phyloP scores from a whole-genome alignment of 176 grass and related monocot species.

The Juncus inflexus region DNA sequence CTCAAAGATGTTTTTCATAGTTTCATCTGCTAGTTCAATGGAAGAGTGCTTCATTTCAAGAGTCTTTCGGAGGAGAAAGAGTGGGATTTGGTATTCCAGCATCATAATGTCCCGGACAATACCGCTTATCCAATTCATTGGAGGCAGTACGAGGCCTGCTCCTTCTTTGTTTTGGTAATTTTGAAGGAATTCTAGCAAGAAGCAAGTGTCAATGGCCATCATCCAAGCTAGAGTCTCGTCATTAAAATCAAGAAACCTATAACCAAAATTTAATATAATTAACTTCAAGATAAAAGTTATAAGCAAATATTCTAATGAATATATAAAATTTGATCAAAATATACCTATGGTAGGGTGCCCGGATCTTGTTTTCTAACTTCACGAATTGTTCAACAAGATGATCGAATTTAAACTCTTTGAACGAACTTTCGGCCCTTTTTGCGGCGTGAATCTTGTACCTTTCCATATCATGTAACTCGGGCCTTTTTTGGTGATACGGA shows the following conservation, averaged over 20 bases:
- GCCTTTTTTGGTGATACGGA: slow-evolving; percentile 60
- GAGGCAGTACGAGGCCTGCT: slow-evolving; percentile 19
- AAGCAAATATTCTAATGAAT: too few species aligned
- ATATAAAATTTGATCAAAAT: neutral
- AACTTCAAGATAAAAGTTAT: too few species aligned
- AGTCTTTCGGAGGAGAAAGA: slow-evolving; percentile 48
- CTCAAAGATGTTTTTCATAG: slow-evolving; percentile 40
- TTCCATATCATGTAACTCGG: slow-evolving; percentile 72
- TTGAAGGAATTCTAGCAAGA: slow-evolving; percentile 70
- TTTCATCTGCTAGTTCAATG: slow-evolving; percentile 23
- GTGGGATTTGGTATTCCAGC: slow-evolving; percentile 74
- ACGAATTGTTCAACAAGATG: slow-evolving; percentile 39
- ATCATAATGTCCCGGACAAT: slow-evolving; percentile 65
- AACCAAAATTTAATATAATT: neutral
- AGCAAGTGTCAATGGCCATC: slow-evolving; percentile 68
- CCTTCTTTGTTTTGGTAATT: slow-evolving; percentile 26
- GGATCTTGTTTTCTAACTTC: slow-evolving; percentile 45
- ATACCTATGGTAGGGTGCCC: slow-evolving; percentile 56
- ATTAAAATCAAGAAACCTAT: slow-evolving; percentile 57
- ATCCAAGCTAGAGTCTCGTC: slow-evolving; percentile 73
- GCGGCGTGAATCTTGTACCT: slow-evolving; percentile 67
- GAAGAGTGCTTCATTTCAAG: slow-evolving; percentile 42
- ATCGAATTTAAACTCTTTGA: slow-evolving; percentile 29
- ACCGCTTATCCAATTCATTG: slow-evolving; percentile 45
- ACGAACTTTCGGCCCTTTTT: slow-evolving; percentile 42